Evolutionary conservation across 148 eudicot genomes (phyloP).

Genomic region (Amaranthus palmeri): DNA sequence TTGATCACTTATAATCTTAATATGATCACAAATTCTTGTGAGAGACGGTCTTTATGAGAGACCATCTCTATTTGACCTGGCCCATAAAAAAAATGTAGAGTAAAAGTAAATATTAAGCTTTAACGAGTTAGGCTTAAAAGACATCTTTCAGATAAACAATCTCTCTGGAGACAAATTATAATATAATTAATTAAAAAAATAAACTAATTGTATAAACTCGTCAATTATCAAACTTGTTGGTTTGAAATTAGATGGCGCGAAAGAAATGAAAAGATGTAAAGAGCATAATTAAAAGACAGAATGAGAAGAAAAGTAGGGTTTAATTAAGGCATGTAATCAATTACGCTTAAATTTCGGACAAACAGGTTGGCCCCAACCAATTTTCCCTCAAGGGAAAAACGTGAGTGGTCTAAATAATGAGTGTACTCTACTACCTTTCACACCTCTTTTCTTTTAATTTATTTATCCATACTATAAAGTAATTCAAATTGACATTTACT

Average conservation of each 20-base stretch:
- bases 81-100: no score
- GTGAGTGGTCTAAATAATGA: conserved; percentile 18
- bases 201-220: background rate
- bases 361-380: conserved; percentile 13
- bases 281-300: background rate
- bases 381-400: conserved; percentile 13
- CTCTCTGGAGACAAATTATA: no score
- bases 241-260: conserved; percentile 7
- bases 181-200: background rate
- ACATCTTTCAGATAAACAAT: no score
- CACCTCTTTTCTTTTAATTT: background rate
- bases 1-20: no score
- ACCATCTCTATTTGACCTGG: no score
- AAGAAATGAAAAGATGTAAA: background rate
- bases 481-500: no score
- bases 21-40: no score
- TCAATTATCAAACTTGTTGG: background rate
- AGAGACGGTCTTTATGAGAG: no score
- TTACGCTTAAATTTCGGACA: background rate
- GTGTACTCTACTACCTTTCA: background rate
- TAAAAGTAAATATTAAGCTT: no score
- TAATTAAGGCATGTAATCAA: background rate
- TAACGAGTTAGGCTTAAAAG: no score
- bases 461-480: no score
- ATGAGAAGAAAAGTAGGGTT: background rate